Percentiles rank a stretch among this genome's conserved stretches.
Conservation (phyloP, 257 asterid species). For the Nicotiana benthamiana region DNA sequence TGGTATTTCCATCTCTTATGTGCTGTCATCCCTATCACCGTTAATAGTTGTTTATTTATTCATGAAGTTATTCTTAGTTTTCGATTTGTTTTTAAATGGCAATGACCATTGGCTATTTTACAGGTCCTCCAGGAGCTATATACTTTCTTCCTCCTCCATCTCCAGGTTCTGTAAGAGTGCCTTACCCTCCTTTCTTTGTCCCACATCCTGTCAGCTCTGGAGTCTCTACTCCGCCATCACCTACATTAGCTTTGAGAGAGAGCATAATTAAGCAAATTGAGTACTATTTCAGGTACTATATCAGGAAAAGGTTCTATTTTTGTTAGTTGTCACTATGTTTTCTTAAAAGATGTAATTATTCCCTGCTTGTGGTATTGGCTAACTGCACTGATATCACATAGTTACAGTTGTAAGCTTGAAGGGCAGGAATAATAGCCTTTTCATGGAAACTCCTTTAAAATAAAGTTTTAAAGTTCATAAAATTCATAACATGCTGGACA, state of each 20-base stretch:
- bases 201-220: conserved; percentile 57
- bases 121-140: conserved; percentile 73
- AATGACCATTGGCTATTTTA: conserved; percentile 9
- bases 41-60: not conserved
- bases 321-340: not conserved
- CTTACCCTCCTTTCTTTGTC: conserved; percentile 51
- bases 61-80: not conserved
- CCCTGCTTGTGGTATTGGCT: not conserved
- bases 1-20: not conserved
- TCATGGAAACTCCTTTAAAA: not conserved
- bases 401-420: not conserved
- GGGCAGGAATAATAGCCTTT: not conserved
- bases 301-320: not conserved
- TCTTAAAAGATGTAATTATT: not conserved
- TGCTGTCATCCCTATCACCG: not conserved
- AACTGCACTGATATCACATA: not conserved
- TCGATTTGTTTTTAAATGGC: not conserved
- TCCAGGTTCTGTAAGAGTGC: conserved; percentile 54
- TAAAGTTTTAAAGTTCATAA: not conserved
- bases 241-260: conserved; percentile 37
- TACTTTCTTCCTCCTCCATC: conserved; percentile 50
- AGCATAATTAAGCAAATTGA: conserved; percentile 73
- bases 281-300: conserved; percentile 81
- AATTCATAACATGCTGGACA: too few species aligned
- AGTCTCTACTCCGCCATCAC: conserved; percentile 43